These are phyloP conservation scores for Bipolaris bicolor DNA, from an alignment of 2,329 filamentous ascomycete species.

Conservation along the genomic window DNA sequence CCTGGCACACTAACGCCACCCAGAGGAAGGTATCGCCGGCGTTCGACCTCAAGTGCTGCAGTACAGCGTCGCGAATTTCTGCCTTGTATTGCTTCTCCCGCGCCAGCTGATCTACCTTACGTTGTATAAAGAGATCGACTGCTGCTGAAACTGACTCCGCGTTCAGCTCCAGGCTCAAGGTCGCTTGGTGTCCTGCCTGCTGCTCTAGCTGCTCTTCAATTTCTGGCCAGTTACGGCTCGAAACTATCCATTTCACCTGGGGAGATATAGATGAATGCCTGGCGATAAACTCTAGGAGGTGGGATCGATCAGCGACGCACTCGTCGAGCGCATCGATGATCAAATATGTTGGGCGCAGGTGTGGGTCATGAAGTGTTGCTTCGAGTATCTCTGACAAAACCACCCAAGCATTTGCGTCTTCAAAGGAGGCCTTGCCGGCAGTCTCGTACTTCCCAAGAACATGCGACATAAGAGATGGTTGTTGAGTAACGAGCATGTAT, in stretches of 20 bases:
- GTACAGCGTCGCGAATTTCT: slow-evolving; percentile 4
- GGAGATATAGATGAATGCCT: not conserved
- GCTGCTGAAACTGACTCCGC: slow-evolving; percentile 39
- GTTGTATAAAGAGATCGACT: slow-evolving; percentile 48
- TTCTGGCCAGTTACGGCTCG: not conserved
- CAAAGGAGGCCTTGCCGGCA: slow-evolving; percentile 12
- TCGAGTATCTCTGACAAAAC: slow-evolving; percentile 44
- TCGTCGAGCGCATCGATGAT: slow-evolving; percentile 25
- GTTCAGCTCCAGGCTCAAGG: not conserved
- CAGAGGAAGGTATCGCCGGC: slow-evolving; percentile 14
- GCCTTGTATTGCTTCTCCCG: slow-evolving; percentile 37
- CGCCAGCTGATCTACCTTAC: slow-evolving; percentile 33
- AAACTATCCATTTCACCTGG: not conserved
- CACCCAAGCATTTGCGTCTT: slow-evolving; percentile 43
- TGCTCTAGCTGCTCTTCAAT: not conserved
- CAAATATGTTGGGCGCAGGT: slow-evolving; percentile 6
- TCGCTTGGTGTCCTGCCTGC: not conserved
- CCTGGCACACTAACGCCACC: slow-evolving; percentile 39
- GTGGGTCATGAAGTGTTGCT: slow-evolving; percentile 50
- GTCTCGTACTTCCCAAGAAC: slow-evolving; percentile 37
- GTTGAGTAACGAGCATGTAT: slow-evolving; percentile 47
- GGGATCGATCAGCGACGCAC: slow-evolving; percentile 1
- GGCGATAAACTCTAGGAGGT: not conserved
- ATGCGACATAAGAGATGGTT: slow-evolving; percentile 36
- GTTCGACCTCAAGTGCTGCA: slow-evolving; percentile 36